phyloP scores from a whole-genome alignment of 257 asterid genomes.

The Primulina eburnea region DNA sequence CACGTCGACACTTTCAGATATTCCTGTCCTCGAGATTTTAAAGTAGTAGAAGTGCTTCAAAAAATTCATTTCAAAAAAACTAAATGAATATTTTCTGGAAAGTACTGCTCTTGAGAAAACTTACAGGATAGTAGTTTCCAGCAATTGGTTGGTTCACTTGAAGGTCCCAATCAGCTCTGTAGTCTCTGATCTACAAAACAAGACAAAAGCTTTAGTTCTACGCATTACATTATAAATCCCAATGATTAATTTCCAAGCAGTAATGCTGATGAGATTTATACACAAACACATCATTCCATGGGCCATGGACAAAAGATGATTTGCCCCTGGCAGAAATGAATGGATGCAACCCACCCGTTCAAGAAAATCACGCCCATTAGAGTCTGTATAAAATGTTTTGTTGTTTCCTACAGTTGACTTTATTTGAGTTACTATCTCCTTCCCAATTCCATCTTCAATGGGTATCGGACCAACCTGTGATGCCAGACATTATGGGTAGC shows the following conservation, averaged over 20 bases:
- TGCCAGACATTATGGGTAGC: slow-evolving; percentile 20
- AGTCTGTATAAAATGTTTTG: slow-evolving; percentile 82
- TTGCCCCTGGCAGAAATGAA: slow-evolving; percentile 15
- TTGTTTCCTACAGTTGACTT: slow-evolving; percentile 60
- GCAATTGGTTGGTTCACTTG: slow-evolving; percentile 88
- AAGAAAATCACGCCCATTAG: slow-evolving; percentile 90
- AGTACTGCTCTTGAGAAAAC: slow-evolving; percentile 26
- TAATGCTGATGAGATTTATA: not conserved
- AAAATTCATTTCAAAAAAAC: too few relatives aligned
- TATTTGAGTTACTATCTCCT: slow-evolving; percentile 76
- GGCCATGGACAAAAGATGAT: not conserved
- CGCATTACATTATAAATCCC: not conserved
- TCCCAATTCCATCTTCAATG: slow-evolving; percentile 71
- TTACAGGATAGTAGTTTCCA: slow-evolving; percentile 92
- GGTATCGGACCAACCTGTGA: slow-evolving; percentile 96
- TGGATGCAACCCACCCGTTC: slow-evolving; percentile 45
- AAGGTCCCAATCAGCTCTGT: slow-evolving; percentile 91
- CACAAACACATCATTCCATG: not conserved
- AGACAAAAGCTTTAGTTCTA: slow-evolving; percentile 14
- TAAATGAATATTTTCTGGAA: too few relatives aligned
- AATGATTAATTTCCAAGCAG: not conserved
- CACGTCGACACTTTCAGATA: too few relatives aligned
- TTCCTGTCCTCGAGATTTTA: too few relatives aligned
- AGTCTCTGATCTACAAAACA: slow-evolving; percentile 61
- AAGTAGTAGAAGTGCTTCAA: not conserved